phyloP scores from a whole-genome alignment of 352 stramenopile species.

The Peronospora farinosa region DNA sequence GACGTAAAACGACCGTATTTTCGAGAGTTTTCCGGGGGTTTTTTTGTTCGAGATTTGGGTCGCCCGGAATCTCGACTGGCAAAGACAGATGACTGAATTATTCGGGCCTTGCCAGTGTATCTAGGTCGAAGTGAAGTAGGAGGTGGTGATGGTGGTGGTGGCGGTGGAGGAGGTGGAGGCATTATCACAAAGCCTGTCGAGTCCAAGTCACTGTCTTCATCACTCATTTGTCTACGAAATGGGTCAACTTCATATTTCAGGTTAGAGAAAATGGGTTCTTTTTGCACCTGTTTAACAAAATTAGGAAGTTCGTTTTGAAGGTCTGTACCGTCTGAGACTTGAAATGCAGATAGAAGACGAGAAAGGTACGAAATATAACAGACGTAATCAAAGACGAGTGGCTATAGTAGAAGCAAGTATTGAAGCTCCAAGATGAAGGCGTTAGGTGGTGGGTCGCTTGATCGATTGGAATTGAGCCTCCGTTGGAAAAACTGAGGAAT shows the following conservation, averaged over 20 bases:
- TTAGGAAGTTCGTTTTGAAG: slow-evolving; percentile 8
- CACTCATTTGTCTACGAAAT: slow-evolving; percentile 29
- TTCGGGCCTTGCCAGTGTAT: slow-evolving; percentile 31
- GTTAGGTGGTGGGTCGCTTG: slow-evolving; percentile 19
- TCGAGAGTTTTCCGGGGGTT: slow-evolving; percentile 16
- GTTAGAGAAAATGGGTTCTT: slow-evolving; percentile 9
- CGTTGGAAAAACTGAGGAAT: slow-evolving; percentile 17
- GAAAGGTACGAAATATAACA: not conserved
- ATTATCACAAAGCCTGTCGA: slow-evolving; percentile 15
- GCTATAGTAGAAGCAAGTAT: not conserved
- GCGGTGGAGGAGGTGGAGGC: slow-evolving; percentile 5
- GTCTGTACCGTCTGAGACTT: not conserved
- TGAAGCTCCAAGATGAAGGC: not conserved
- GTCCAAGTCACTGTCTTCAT: slow-evolving; percentile 29
- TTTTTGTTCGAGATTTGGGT: slow-evolving; percentile 15
- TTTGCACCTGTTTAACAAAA: slow-evolving; percentile 5
- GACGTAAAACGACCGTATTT: slow-evolving; percentile 2
- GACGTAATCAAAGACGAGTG: not conserved
- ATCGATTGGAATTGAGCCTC: slow-evolving; percentile 27
- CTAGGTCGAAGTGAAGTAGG: slow-evolving; percentile 14
- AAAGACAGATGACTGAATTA: slow-evolving; percentile 29
- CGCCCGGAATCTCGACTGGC: slow-evolving; percentile 20
- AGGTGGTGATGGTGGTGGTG: slow-evolving; percentile 4
- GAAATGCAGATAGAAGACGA: not conserved
- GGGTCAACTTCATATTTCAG: not conserved